Percentiles rank a stretch among this genome's conserved stretches.
Conservation (phyloP, 805 yeast species). For the Candida chauliodis region DNA sequence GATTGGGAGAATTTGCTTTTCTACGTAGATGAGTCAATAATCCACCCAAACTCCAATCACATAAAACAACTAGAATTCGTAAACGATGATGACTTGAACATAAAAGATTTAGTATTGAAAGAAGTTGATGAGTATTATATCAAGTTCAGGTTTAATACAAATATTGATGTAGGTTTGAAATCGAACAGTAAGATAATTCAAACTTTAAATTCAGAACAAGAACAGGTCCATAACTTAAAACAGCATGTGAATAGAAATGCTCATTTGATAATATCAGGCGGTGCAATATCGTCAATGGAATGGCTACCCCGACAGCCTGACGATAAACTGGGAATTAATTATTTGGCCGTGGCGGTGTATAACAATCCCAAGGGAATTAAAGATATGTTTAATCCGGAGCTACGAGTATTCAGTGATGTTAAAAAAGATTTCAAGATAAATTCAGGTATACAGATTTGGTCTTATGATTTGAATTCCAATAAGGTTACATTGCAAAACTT, state of each 20-base stretch:
- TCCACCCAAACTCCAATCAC: constrained; percentile 6
- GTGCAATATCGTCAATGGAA: constrained; percentile 47
- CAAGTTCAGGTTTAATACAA: constrained; percentile 6
- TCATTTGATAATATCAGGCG: constrained; percentile 44
- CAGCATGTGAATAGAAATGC: constrained; percentile 5
- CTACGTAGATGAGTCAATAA: constrained; percentile 30
- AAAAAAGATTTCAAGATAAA: constrained; percentile 13
- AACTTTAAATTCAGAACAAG: constrained; percentile 1
- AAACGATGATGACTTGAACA: constrained; percentile 10
- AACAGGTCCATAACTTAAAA: constrained; percentile 3
- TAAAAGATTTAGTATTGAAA: constrained; percentile 11
- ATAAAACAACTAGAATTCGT: constrained; percentile 4
- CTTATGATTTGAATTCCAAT: constrained; percentile 25
- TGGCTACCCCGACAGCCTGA: constrained; percentile 43
- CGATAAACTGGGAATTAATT: constrained; percentile 21
- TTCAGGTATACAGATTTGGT: constrained; percentile 47
- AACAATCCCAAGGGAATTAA: constrained; percentile 23
- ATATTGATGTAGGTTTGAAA: neutral
- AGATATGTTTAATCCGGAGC: constrained; percentile 22
- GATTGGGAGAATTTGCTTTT: constrained; percentile 50
- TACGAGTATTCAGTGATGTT: constrained; percentile 25
- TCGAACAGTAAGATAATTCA: neutral
- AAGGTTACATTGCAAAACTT: constrained; percentile 25
- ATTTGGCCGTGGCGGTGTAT: constrained; percentile 50
- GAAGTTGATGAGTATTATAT: constrained; percentile 7